A percentile compares a stretch with the other conserved stretches of the same genome.
phyloP scores from a whole-genome alignment of 495 filamentous ascomycete species.

The Acidiella bohemica region DNA sequence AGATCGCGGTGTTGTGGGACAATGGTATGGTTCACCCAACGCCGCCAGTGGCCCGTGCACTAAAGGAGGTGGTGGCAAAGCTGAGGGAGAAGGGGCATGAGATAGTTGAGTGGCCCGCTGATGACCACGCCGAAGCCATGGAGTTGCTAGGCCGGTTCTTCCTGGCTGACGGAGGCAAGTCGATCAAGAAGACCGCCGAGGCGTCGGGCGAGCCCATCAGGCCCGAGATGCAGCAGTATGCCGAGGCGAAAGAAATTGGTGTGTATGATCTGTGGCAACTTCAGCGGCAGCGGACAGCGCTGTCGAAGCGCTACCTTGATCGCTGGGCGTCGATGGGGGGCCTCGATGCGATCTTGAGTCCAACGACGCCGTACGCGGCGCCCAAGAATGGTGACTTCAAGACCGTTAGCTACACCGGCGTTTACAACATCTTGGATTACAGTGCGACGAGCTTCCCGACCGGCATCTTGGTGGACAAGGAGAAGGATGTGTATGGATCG shows the following conservation, averaged over 20 bases:
- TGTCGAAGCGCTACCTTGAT: constrained; percentile 25
- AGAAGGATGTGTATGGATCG: constrained; percentile 17
- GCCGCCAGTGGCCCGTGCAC: constrained; percentile 50
- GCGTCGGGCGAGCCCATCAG: constrained; percentile 26
- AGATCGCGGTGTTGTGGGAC: constrained; percentile 56
- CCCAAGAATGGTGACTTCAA: constrained; percentile 23
- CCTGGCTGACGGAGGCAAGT: constrained; percentile 29
- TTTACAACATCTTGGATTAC: constrained; percentile 29
- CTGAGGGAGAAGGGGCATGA: constrained; percentile 40
- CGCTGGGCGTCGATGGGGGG: constrained; percentile 23
- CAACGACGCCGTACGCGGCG: constrained; percentile 25
- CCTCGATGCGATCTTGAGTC: constrained; percentile 26
- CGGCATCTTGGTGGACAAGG: constrained; percentile 20
- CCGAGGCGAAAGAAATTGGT: constrained; percentile 21
- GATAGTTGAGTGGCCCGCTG: constrained; percentile 53
- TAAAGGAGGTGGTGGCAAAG: constrained; percentile 40
- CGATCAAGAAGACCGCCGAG: constrained; percentile 20
- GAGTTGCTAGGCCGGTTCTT: constrained; percentile 23
- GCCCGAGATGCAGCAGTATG: constrained; percentile 28
- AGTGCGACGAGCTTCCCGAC: constrained; percentile 24
- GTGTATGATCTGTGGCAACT: constrained; percentile 28
- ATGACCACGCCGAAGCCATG: constrained; percentile 25
- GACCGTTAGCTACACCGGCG: constrained; percentile 25
- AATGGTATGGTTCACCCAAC: constrained; percentile 57
- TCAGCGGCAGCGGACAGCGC: constrained; percentile 24